Evolutionary conservation across 805 yeast genomes (phyloP), one percentile per base, ranked within the genome.

Genomic region (Hanseniaspora opuntiae): DNA sequence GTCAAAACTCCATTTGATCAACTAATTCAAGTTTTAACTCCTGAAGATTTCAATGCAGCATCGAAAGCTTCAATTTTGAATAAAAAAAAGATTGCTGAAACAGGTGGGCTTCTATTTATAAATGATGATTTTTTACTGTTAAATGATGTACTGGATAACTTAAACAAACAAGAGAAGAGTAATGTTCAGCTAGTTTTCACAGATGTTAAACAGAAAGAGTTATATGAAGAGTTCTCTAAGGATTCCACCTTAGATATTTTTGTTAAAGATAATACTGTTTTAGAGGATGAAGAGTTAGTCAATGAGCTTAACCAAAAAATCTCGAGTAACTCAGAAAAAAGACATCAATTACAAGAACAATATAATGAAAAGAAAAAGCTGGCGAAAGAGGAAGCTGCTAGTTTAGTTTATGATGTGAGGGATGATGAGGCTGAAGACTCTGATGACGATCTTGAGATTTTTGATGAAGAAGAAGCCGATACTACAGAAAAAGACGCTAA

Each of bases 1-100:
- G 30, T 47, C 1, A 76, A 76, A 53, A 76, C 83, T 2, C 96
- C 97, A 1, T 89, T 90, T 63, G 94, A 85, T 59, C 37, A 66
- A 33, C 77, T 84, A 44, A 68, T 81, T 56, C 78, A 82, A 61
- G 69, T 80, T 50, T 67, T 78, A 57, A 71, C 75, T 51, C 72
- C 82, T n/a, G 68, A 71, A 53, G 85, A 84, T 56, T 61, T 86
- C 56, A 44, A 51, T 8, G 16, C 48, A 14, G 54, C 35, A 2
- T 39, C 32, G 1, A 51, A 19, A 37, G 14, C 12, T 2, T 44
- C 47, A 5, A 16, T 14, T 11, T 37, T 51, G 62, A 65, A 19
- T 55, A 62, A 37, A 59, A 60, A 56, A 59, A 54, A 49, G 28
- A 60, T 55, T 48, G 64, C 54, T 61, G 62, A 65, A 53, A 63